Evolutionary conservation across 176 grass and related monocot species (phyloP), one percentile per base, ranked within the genome.

Genomic region (Carex myosuroides): DNA sequence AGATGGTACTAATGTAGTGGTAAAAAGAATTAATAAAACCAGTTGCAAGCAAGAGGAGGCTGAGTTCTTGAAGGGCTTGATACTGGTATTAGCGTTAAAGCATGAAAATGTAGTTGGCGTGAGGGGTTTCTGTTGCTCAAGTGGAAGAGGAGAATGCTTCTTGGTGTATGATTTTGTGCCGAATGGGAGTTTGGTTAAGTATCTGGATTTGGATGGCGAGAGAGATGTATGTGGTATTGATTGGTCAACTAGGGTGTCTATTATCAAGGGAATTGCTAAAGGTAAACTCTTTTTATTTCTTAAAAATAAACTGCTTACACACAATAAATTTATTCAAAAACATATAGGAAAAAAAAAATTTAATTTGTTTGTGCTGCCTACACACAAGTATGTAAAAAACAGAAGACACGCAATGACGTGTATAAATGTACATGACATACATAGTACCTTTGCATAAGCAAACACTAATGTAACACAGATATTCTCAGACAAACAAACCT

Each of bases 221-320:
- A 46, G 81, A 35, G 20, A 66, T 70, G 42, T 41, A 8, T 74
- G 37, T 18, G 88, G 95, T 60, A 85, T 95, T 26, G 88, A 93
- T 70, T 98, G 96, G 96, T 57, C 87, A 81, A 86, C 65, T 20
- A 95, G 96, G 85, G 87, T 98, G 82, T 92, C 89, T 70, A 93
- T 98, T 77, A 90, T 95, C 88, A 93, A 87, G 74, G 96, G 91
- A 79, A 89, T 98, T 70, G 93, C 96, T 66, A 93, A 90, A 98
- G 96, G 96, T 98, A 85, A 30, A 73, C 22, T 89, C 83, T 73
- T 84, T 22, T 85, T 18, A 64, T 48, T 70, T 87, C 52, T 90
- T 85, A 17, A 16, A 13, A 48, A 50, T 29, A 18, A 73, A 1
- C 16, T 48, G 18, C 70, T 13, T 24, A 24, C 70, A 73, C 6